phyloP scores from a whole-genome alignment of 495 filamentous ascomycete genomes.

The Penicillium subrubescens region DNA sequence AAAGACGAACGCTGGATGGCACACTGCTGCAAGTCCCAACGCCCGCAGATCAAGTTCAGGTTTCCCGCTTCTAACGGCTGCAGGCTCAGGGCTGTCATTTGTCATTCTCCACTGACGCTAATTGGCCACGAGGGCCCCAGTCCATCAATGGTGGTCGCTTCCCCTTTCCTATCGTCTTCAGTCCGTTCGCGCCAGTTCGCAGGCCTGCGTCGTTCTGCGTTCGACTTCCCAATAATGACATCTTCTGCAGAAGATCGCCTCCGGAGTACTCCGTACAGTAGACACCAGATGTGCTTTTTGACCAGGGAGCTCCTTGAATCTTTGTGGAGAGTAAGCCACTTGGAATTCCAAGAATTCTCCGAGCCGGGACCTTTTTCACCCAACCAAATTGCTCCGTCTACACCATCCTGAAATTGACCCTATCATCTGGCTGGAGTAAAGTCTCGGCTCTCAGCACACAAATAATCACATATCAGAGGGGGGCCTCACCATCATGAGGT shows the following conservation, averaged over 20 bases:
- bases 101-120: not conserved
- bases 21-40: constrained; percentile 3
- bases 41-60: constrained; percentile 5
- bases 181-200: not conserved
- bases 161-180: not conserved
- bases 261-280: not conserved
- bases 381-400: not conserved
- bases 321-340: not conserved
- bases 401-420: not conserved
- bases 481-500: not conserved
- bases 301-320: not conserved
- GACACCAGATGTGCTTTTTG: not conserved
- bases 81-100: not conserved
- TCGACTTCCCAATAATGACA: not conserved
- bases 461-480: not conserved
- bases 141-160: not conserved
- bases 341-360: not conserved
- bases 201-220: not conserved
- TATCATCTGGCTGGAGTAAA: not conserved
- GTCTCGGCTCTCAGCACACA: not conserved
- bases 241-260: not conserved
- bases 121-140: constrained; percentile 2
- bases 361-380: not conserved
- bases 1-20: not conserved
- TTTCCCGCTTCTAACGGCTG: constrained; percentile 3